These are phyloP conservation scores for Flaveria robusta DNA, from an alignment of 129 eudicot genomes.

Conservation along the genomic window DNA sequence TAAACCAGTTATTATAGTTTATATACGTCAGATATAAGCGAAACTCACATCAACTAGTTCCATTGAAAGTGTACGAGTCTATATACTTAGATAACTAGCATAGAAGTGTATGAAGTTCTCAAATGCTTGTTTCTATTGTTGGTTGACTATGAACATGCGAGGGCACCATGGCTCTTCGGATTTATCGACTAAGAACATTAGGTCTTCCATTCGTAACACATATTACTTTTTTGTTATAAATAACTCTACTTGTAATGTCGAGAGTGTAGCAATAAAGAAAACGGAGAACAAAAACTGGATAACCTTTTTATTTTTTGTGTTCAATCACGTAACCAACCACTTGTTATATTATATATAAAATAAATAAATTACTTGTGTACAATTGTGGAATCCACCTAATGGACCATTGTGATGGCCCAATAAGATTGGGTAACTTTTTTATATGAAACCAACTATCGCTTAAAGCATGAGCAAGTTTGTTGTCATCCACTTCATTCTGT, in stretches of 20 bases:
- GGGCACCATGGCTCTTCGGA: background rate
- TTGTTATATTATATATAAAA: background rate
- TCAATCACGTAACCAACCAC: background rate
- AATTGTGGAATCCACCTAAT: background rate
- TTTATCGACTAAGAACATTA: background rate
- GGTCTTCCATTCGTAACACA: background rate
- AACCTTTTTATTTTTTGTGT: background rate
- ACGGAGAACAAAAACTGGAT: background rate
- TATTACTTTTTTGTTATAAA: background rate
- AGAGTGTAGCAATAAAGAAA: background rate
- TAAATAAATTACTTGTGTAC: background rate
- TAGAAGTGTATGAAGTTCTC: background rate
- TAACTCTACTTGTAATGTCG: background rate
- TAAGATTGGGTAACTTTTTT: background rate
- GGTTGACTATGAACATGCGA: background rate
- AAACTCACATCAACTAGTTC: background rate
- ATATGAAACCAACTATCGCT: slow-evolving; percentile 28
- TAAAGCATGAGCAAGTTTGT: slow-evolving; percentile 45
- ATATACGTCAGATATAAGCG: background rate
- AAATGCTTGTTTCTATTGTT: background rate
- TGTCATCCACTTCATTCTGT: slow-evolving; percentile 23
- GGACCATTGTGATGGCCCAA: background rate
- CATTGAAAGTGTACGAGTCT: background rate
- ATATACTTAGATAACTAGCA: background rate
- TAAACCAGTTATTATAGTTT: background rate